Base-by-base conservation (phyloP, 1,284 basidiomycete genomes). In the Ustilago sp. region DNA sequence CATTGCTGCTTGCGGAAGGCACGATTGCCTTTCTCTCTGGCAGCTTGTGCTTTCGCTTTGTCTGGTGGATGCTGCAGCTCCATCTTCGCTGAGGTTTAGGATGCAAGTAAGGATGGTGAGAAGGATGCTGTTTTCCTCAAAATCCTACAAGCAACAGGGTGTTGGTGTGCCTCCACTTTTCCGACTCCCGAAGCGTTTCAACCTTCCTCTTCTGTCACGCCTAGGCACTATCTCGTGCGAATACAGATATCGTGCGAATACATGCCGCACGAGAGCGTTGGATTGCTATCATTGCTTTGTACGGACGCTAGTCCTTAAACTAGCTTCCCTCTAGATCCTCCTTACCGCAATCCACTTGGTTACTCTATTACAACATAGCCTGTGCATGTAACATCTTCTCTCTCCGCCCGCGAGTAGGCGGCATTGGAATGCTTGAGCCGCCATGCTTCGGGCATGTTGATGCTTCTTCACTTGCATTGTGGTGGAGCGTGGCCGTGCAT, bases 21-120 rank as follows among this genome's bases (percentile, higher is more conserved):
- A n/a, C 63, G 52, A 41, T 74, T 74, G 57, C 72, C 72, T n/a
- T 55, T 54, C 28, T 63, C 61, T 41, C 69, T 69, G 34, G 43
- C 60, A 11, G 55, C 56, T 47, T 66, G 61, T 4, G 63, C 72
- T 35, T 61, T 59, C 13, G 12, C 39, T 48, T 62, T 73, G 59
- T 69, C 55, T 39, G 52, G 35, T 17, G 47, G 31, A 13, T 5
- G 36, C 6, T 34, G 34, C 2, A 15, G 13, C 15, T 23, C 36
- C 41, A 51, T 19, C 38, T 19, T 32, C 13, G 53, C 19, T 28
- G 4, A 39, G 23, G 6, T 41, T n/a, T 5, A 17, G 31, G 9
- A 6, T 17, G 31, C 43, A 45, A 15, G 34, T 47, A 12, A 31
- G 7, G 31, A 41, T 28, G 7, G 13, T n/a, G 19, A 35, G 35